Base-by-base conservation (phyloP, 371 early-diverging fungal species). In the Nematocida parisii region DNA sequence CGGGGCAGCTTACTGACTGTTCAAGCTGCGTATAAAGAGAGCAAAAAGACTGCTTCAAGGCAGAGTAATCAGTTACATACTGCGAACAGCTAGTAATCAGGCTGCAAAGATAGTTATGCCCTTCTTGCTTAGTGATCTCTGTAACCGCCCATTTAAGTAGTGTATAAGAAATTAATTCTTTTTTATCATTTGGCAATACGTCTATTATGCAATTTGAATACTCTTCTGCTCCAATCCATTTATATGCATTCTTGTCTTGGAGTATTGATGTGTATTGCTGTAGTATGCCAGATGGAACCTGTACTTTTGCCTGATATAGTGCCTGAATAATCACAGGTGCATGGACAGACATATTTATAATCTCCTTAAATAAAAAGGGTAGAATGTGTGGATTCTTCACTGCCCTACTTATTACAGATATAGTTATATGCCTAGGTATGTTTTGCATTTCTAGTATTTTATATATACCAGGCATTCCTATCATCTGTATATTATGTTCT, bases 401-500 rank as follows among this genome's bases (percentile, higher is more conserved):
- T 58, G 58, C 58, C 27, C 58, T 58, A 9, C 58, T 22, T 9
- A 58, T n/a, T 9, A 58, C 22, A 27, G 58, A 11, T n/a, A 22
- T 22, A 22, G 22, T 11, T 58, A n/a, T 58, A n/a, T 58, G 58
- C 0, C 22, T 22, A 1, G n/a, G 11, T 3, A 5, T 22, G 7
- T 22, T 9, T 22, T n/a, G 11, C 27, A 22, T 58, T 22, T n/a
- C 58, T 9, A 58, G 22, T 58, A 58, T 7, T 22, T 22, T 58
- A 22, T n/a, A n/a, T 58, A 58, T 22, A 22, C 58, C 58, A 58
- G 58, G 6, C 24, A n/a, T 58, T n/a, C 58, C 58, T 58, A 58
- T 11, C 58, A 58, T 11, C n/a, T 58, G 58, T 9, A 58, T n/a
- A 4, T 58, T 58, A n/a, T 58, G 1, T n/a, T 11, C 9, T 22